Evolutionary conservation across 192 early-diverging fungal genomes (phyloP).

Genomic region (Lunasporangiospora selenospora): DNA sequence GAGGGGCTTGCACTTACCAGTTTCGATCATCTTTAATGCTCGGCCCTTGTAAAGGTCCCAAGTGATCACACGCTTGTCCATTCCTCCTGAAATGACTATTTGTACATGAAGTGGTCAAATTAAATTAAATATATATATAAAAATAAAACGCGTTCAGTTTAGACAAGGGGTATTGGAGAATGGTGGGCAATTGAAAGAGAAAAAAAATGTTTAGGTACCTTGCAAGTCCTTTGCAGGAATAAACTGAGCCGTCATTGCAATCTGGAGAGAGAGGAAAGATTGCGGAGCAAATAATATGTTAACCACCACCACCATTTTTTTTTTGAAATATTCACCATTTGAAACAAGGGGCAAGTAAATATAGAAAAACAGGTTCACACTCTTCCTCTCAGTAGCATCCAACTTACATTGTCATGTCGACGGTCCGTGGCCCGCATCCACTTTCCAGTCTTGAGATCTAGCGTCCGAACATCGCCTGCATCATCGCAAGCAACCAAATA

Average conservation of each 20-base stretch:
- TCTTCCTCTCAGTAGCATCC: too few species aligned
- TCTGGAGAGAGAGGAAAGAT: conserved; percentile 24
- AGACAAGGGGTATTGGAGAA: too few species aligned
- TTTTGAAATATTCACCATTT: too few species aligned
- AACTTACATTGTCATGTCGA: conserved; percentile 54
- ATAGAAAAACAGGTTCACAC: too few species aligned
- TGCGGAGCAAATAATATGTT: too few species aligned
- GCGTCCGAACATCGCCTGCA: conserved; percentile 52
- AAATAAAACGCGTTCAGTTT: too few species aligned
- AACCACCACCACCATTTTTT: too few species aligned
- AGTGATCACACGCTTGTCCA: conserved; percentile 53
- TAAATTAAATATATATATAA: too few species aligned
- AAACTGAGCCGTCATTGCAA: conserved; percentile 59
- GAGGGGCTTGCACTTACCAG: too few species aligned
- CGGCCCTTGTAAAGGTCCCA: conserved; percentile 59
- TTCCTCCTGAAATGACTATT: conserved; percentile 59
- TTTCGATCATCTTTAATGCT: conserved; percentile 42
- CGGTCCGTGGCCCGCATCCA: conserved; percentile 49
- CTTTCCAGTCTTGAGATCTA: conserved; percentile 55
- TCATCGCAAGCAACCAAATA: conserved; percentile 57
- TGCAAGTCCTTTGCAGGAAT: conserved; percentile 54
- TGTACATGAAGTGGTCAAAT: background rate
- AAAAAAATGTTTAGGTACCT: too few species aligned
- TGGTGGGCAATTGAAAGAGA: too few species aligned
- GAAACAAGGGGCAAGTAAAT: too few species aligned